Evolutionary conservation across 2,329 filamentous ascomycete species (phyloP), one percentile per base, ranked within the genome.

Genomic region (Colletotrichum siamense): DNA sequence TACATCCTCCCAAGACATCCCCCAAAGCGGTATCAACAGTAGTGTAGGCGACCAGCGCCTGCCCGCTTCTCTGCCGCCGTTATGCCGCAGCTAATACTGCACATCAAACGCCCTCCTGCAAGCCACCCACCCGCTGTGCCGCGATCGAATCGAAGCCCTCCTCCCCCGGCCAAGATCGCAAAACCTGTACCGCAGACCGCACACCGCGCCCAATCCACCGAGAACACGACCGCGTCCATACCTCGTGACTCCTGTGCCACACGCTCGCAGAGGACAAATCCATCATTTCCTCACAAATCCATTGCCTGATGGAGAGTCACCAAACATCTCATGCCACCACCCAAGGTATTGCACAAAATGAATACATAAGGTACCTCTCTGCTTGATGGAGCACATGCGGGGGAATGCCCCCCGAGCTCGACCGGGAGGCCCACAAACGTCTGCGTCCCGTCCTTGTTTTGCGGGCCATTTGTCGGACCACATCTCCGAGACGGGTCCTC

Each of bases 401-500:
- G 61, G 68, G 49, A 75, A 75, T 61, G 36, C 18, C 32, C 28
- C 72, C 72, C 72, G 72, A 75, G 61, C 26, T 71, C 59, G 28
- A 62, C 59, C 59, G 28, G 72, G 67, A 62, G 61, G 26, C 57
- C 24, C 44, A 36, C 57, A 12, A 55, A 30, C 39, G 22, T n/a
- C 57, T 30, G 26, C 30, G 32, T 59, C 61, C 52, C 62, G 72
- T 75, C 61, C 68, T 75, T 75, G 68, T 75, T 75, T 66, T 71
- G 72, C 72, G 72, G 72, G 68, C 28, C 72, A 71, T 39, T 22
- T 26, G n/a, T 71, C 72, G 72, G 68, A 62, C 68, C 72, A 75
- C 62, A 24, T 49, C 68, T 75, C 72, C 72, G 72, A 66, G n/a
- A 44, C 34, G 68, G 66, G 22, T n/a, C 22, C 32, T 61, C 67